Percentiles rank a stretch among this genome's conserved stretches.
Conservation (phyloP, 2,329 filamentous ascomycete species). For the Boeremia lycopersici region DNA sequence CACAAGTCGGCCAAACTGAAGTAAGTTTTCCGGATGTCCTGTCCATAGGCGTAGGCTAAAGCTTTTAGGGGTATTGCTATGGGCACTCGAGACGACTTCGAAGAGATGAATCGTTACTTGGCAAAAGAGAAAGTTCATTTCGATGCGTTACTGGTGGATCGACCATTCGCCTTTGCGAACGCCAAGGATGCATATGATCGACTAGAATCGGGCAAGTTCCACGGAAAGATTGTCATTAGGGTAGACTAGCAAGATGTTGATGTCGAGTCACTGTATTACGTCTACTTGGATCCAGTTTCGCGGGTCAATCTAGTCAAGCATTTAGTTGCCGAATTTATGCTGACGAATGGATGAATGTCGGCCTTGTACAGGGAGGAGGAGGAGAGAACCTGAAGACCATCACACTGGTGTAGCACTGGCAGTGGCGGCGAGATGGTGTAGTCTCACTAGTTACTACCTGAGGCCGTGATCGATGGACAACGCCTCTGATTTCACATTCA, state of each 20-base stretch:
- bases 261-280: too few relatives aligned
- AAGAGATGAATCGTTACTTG: constrained; percentile 4
- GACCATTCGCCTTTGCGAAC: constrained; percentile 1
- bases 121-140: constrained; percentile 6
- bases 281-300: too few relatives aligned
- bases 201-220: neutral
- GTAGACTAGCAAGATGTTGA: neutral
- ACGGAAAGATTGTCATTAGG: constrained; percentile 7
- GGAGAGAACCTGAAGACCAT: too few relatives aligned
- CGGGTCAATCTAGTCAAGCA: too few relatives aligned
- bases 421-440: neutral
- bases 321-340: too few relatives aligned
- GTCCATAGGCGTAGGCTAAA: neutral
- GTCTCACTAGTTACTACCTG: neutral
- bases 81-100: constrained; percentile 4
- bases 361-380: too few relatives aligned
- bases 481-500: neutral
- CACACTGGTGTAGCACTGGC: too few relatives aligned
- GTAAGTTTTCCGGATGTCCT: constrained; percentile 13
- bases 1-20: constrained; percentile 27
- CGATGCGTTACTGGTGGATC: neutral
- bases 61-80: constrained; percentile 1
- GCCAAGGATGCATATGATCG: neutral
- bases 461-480: neutral
- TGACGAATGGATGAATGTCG: too few relatives aligned